Conservation (phyloP, 768 basidiomycete genomes). For the Tricholoma terreum region DNA sequence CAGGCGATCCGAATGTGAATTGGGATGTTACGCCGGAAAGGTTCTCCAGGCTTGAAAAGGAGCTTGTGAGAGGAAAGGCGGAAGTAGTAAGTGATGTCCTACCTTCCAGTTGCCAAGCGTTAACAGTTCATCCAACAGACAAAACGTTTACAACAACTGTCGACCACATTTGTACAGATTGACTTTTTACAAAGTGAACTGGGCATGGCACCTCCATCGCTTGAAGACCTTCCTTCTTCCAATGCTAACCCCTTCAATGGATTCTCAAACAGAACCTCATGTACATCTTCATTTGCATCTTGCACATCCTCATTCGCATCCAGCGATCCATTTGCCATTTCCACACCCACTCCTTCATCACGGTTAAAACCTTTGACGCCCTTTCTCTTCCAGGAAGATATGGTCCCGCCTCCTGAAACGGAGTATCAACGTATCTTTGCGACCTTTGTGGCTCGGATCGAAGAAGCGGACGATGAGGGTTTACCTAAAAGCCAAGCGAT, state of each 20-base stretch:
- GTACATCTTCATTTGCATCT: constrained; percentile 31
- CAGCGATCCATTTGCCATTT: constrained; percentile 46
- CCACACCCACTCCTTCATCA: constrained; percentile 51
- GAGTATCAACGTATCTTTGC: constrained; percentile 61
- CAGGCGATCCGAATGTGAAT: constrained; percentile 37
- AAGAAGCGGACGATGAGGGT: constrained; percentile 53
- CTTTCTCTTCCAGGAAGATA: constrained; percentile 36
- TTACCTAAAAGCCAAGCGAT: constrained; percentile 34
- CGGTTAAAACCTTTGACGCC: constrained; percentile 34
- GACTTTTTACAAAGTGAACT: constrained; percentile 84
- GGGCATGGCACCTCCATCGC: constrained; percentile 61
- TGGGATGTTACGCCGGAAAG: constrained; percentile 79
- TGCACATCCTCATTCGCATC: constrained; percentile 37
- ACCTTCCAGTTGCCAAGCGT: not conserved
- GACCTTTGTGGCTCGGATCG: constrained; percentile 59
- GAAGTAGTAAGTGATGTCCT: constrained; percentile 62
- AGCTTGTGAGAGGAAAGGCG: constrained; percentile 79
- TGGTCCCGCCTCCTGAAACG: constrained; percentile 29
- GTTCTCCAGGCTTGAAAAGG: constrained; percentile 78
- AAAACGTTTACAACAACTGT: constrained; percentile 65
- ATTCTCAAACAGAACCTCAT: constrained; percentile 28
- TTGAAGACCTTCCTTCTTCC: constrained; percentile 42
- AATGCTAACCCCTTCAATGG: constrained; percentile 16
- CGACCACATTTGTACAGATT: constrained; percentile 65
- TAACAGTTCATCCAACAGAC: constrained; percentile 36